Evolutionary conservation across 306 rosid genomes (phyloP).

Genomic region (Hippophae gyantsensis): DNA sequence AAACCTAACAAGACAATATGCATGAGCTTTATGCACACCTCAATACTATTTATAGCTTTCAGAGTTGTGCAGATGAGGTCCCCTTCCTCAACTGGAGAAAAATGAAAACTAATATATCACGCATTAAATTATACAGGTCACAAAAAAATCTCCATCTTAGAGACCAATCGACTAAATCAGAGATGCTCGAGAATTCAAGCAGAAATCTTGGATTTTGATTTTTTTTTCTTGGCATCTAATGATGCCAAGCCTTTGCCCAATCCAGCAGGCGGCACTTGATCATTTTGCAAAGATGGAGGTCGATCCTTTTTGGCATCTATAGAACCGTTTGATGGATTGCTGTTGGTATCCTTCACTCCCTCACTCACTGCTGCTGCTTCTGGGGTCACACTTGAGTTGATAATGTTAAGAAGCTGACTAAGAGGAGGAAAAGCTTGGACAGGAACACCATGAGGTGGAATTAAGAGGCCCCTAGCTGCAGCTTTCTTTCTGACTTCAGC

Average conservation of each 20-base stretch:
- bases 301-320: constrained; percentile 26
- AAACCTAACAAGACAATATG: constrained; percentile 9
- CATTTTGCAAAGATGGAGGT: constrained; percentile 20
- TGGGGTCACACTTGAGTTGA: constrained; percentile 50
- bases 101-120: not conserved
- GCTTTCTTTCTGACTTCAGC: constrained; percentile 94
- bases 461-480: constrained; percentile 72
- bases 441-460: constrained; percentile 75
- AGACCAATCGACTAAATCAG: constrained; percentile 3
- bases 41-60: constrained; percentile 14
- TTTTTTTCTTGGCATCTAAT: constrained; percentile 71
- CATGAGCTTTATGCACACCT: not conserved
- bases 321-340: constrained; percentile 22
- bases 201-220: constrained; percentile 52
- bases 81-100: constrained; percentile 23
- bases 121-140: too few species aligned
- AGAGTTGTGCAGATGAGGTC: constrained; percentile 13
- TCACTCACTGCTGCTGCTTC: constrained; percentile 43
- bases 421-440: constrained; percentile 81
- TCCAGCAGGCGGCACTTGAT: constrained; percentile 63
- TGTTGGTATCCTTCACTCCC: constrained; percentile 29
- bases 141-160: too few species aligned
- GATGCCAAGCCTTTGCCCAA: constrained; percentile 73
- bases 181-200: constrained; percentile 38
- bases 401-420: constrained; percentile 63